These are phyloP conservation scores for Naganishia sp. DNA, from an alignment of 1,284 basidiomycete genomes.

Conservation along the genomic window DNA sequence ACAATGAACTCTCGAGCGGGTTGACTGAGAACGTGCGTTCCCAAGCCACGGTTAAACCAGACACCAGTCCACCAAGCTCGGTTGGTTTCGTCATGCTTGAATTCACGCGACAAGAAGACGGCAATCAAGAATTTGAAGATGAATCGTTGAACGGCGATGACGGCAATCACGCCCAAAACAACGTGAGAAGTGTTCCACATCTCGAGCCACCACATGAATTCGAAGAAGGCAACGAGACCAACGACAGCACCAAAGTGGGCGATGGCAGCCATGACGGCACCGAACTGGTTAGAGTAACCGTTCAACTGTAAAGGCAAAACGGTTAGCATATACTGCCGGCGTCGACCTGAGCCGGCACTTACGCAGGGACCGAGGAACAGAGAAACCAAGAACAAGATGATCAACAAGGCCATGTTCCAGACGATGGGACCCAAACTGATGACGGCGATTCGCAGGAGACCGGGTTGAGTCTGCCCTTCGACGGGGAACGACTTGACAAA, in stretches of 20 bases:
- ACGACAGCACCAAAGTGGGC: slow-evolving; percentile 77
- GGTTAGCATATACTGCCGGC: neutral
- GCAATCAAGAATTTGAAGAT: slow-evolving; percentile 89
- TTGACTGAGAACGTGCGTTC: slow-evolving; percentile 83
- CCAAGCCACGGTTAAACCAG: slow-evolving; percentile 91
- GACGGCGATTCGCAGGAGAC: slow-evolving; percentile 87
- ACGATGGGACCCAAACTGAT: slow-evolving; percentile 93
- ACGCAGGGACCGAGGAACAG: slow-evolving; percentile 80
- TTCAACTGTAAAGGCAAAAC: slow-evolving; percentile 64
- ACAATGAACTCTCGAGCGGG: slow-evolving; percentile 92
- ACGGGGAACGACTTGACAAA: slow-evolving; percentile 65
- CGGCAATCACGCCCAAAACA: slow-evolving; percentile 80
- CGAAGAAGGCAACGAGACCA: slow-evolving; percentile 87
- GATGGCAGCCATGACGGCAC: slow-evolving; percentile 82
- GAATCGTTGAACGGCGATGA: slow-evolving; percentile 83
- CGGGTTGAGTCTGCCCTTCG: slow-evolving; percentile 59
- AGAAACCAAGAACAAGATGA: slow-evolving; percentile 84
- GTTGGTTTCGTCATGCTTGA: slow-evolving; percentile 97
- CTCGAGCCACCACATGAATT: slow-evolving; percentile 96
- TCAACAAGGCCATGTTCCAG: slow-evolving; percentile 86
- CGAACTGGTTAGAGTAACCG: slow-evolving; percentile 78
- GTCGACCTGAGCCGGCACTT: slow-evolving; percentile 29
- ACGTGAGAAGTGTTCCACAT: slow-evolving; percentile 89
- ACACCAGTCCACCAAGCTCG: slow-evolving; percentile 96
- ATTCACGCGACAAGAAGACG: slow-evolving; percentile 88